Base-by-base conservation (phyloP, 2,329 filamentous ascomycete genomes). In the Botrytis pseudocinerea region DNA sequence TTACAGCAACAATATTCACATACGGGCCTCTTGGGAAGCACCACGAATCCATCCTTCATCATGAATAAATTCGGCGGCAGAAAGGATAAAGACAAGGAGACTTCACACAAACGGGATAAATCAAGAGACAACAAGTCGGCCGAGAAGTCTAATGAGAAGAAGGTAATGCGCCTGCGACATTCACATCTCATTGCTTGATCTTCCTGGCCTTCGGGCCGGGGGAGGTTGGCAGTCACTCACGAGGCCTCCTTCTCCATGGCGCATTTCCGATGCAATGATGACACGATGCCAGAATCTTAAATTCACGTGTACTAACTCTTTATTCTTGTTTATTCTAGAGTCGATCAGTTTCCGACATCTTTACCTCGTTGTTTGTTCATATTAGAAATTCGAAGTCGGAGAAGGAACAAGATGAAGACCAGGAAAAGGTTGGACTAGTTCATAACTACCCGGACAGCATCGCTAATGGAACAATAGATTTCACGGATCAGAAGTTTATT, bases 311-410 rank as follows among this genome's bases (percentile, higher is more conserved):
- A 75, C 80, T 81, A 74, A 80, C 74, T 75, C 73, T 71, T 69
- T 73, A 9, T 70, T 69, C 77, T 69, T 62, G 72, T 74, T 75
- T 48, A 48, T 71, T 61, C 40, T 76, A 89, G 87, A 82, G 82
- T 70, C 87, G 86, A 68, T 86, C 88, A 66, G 82, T 86, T 44
- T 87, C 87, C 40, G 89, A 92, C 61, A 82, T 83, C 72, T 89
- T 92, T 76, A 87, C 89, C 77, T 86, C 86, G 51, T 84, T 93
- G 63, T 93, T 93, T 84, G 89, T 88, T 77, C 89, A 92, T 73
- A 82, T 85, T 32, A 89, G 87, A 78, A 88, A 90, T 77, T 32
- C 38, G 9, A 57, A 61, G 40, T 44, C 54, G 68, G 68, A 70
- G 35, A 70, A 70, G 35, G 78, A 82, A 18, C 83, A 85, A 70